Percentiles rank a stretch among this genome's conserved stretches.
These are phyloP conservation scores for Fraxinus ornus DNA, from an alignment of 305 asterid species.

Conservation along the genomic window DNA sequence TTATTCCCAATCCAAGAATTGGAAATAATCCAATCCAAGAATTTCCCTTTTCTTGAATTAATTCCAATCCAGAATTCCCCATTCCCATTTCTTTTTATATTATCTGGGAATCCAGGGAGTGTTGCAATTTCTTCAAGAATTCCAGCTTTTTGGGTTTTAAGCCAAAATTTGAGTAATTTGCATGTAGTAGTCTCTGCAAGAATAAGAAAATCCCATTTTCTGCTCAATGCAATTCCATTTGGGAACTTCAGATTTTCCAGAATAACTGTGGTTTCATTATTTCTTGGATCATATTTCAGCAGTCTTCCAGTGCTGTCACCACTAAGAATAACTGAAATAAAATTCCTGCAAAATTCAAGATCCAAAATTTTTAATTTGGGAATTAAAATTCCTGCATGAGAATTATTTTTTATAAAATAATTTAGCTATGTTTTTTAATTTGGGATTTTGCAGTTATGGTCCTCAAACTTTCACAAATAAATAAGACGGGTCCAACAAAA, in stretches of 20 bases:
- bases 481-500: background rate
- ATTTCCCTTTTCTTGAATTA: slow-evolving; percentile 38
- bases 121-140: slow-evolving; percentile 33
- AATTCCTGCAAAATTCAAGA: slow-evolving; percentile 36
- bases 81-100: slow-evolving; percentile 46
- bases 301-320: slow-evolving; percentile 67
- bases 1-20: slow-evolving; percentile 46
- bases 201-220: slow-evolving; percentile 46
- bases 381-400: background rate
- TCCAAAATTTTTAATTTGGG: background rate
- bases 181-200: slow-evolving; percentile 63
- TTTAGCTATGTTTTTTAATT: background rate
- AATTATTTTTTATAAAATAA: no score
- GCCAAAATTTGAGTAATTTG: slow-evolving; percentile 52
- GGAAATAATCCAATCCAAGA: slow-evolving; percentile 46
- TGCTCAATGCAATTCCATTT: slow-evolving; percentile 71
- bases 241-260: slow-evolving; percentile 60
- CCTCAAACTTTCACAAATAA: background rate
- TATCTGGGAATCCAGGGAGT: slow-evolving; percentile 75
- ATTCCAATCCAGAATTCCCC: slow-evolving; percentile 84
- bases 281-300: slow-evolving; percentile 49
- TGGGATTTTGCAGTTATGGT: background rate
- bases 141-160: slow-evolving; percentile 36
- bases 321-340: slow-evolving; percentile 40
- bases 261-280: slow-evolving; percentile 36